A percentile compares a stretch with the other conserved stretches of the same genome.
Evolutionary conservation across 768 basidiomycete species (phyloP).

Genomic region (Suillus decipiens): DNA sequence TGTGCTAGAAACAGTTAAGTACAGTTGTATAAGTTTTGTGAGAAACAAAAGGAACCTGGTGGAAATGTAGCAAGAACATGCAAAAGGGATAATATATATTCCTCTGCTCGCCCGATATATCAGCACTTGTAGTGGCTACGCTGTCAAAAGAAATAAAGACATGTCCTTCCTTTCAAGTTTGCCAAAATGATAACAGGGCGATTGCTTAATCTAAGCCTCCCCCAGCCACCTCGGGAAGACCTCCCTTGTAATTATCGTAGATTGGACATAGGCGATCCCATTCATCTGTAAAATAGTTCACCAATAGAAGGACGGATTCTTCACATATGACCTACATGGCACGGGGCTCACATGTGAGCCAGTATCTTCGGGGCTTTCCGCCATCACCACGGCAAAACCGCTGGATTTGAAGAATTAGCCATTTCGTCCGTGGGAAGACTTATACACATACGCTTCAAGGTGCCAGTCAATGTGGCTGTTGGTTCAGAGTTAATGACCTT

Average conservation of each 20-base stretch:
- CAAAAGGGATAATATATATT: too few relatives aligned
- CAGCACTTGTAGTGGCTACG: too few relatives aligned
- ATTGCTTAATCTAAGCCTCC: too few relatives aligned
- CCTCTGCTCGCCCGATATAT: too few relatives aligned
- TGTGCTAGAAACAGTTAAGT: too few relatives aligned
- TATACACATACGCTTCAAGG: slow-evolving; percentile 17
- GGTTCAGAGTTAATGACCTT: not conserved
- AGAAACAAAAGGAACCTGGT: too few relatives aligned
- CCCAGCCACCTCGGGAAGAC: too few relatives aligned
- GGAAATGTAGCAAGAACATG: too few relatives aligned
- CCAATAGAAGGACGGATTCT: not conserved
- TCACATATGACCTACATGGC: not conserved
- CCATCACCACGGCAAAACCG: slow-evolving; percentile 33
- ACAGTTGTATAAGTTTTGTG: too few relatives aligned
- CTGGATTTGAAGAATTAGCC: slow-evolving; percentile 10
- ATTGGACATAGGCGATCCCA: slow-evolving; percentile 29
- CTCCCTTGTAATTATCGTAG: not conserved
- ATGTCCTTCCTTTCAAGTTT: too few relatives aligned
- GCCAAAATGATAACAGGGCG: too few relatives aligned
- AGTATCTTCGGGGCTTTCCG: slow-evolving; percentile 22
- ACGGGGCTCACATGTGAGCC: not conserved
- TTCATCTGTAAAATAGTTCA: slow-evolving; percentile 16
- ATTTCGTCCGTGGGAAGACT: not conserved
- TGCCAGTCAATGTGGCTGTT: slow-evolving; percentile 24
- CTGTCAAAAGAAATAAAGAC: too few relatives aligned